Percentiles rank a stretch among this genome's conserved stretches.
Conservation (phyloP, 2,329 filamentous ascomycete genomes). For the Nemania bipapillata region DNA sequence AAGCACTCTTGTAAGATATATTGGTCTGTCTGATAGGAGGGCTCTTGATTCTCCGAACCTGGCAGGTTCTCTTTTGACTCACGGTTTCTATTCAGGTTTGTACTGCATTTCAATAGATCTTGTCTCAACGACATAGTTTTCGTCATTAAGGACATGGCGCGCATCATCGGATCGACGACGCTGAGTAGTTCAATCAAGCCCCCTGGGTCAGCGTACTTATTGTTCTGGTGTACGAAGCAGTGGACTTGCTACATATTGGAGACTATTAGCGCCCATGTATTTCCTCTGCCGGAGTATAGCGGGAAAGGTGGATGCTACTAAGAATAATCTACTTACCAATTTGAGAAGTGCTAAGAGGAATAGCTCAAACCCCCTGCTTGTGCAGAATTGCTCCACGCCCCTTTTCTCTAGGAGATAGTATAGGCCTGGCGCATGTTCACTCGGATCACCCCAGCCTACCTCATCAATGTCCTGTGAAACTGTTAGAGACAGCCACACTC, state of each 20-base stretch:
- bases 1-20: constrained; percentile 26
- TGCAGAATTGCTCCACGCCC: constrained; percentile 36
- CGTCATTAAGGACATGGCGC: constrained; percentile 36
- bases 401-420: constrained; percentile 39
- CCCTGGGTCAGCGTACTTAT: constrained; percentile 35
- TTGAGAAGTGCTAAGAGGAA: constrained; percentile 35
- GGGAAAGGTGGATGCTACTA: not conserved
- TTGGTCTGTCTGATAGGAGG: constrained; percentile 21
- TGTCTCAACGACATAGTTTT: constrained; percentile 27
- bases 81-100: not conserved
- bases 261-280: constrained; percentile 9
- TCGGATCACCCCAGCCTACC: constrained; percentile 32
- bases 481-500: constrained; percentile 16
- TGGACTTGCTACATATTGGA: constrained; percentile 30
- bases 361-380: constrained; percentile 34
- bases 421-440: constrained; percentile 35
- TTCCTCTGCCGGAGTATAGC: not conserved
- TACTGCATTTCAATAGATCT: constrained; percentile 19
- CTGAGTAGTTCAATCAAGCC: constrained; percentile 29
- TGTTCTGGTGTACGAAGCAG: constrained; percentile 33
- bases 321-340: constrained; percentile 29
- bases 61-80: too few relatives aligned
- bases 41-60: not conserved
- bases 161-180: constrained; percentile 33
- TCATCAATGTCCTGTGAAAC: constrained; percentile 35